Base-by-base conservation (phyloP, 176 grass and related monocot genomes). In the Miscanthus lutarioriparius region DNA sequence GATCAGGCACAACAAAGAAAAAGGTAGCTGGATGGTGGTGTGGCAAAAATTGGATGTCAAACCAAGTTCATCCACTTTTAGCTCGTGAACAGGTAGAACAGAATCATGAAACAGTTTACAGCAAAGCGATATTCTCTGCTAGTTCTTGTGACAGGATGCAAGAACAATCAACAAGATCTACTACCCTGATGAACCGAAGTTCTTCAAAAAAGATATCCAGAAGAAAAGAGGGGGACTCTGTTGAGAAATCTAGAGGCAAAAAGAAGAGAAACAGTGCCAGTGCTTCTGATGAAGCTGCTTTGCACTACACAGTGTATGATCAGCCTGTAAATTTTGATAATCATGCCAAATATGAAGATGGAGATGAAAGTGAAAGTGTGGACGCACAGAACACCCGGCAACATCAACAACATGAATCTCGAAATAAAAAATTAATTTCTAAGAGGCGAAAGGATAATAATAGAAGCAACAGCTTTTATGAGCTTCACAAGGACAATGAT, bases 1-100 rank as follows among this genome's bases (percentile, higher is more conserved):
- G 71, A 59, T 75, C 86, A 64, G 81, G 89, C 33, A 79, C 84
- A 49, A 79, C 81, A 83, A 99, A 91, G 91, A 99, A 96, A 89
- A 94, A 84, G 37, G 91, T 99, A 28, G 91, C 91, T 85, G 96
- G 96, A 71, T 88, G 80, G 70, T 99, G 96, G 96, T 99, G 96
- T 76, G 96, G 96, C 25, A 99, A 94, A 87, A 79, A 89, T 88
- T 99, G 96, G 96, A 99, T 99, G 96, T 94, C 96, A 35, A 99
- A 94, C 75, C 93, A 99, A 74, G 96, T 99, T 20, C 96, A 99
- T 85, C 91, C 89, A 41, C 88, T 90, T 87, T 89, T 99, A 90
- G 81, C 79, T 39, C 76, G 15, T 83, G 62, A 77, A 59, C 86
- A 81, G 36, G 88, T 91, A 83, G 40, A 65, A 68, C 68, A 91